Conservation (phyloP, 495 filamentous ascomycete species). For the Tuber borchii region DNA sequence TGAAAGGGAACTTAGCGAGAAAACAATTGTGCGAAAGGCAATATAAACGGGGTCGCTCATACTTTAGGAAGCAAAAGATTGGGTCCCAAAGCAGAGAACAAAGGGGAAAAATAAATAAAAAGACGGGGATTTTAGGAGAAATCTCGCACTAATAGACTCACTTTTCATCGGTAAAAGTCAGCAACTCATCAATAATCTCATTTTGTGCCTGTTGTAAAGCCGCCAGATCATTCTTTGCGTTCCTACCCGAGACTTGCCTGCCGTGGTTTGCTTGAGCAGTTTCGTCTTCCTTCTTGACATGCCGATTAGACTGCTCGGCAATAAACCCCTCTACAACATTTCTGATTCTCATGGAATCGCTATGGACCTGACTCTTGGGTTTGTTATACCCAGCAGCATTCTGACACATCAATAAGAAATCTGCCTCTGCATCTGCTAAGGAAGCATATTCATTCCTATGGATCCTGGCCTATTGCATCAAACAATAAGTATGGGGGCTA, state of each 20-base stretch:
- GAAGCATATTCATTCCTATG: constrained; percentile 32
- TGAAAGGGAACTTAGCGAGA: background rate
- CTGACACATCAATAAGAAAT: constrained; percentile 40
- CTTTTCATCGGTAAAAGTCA: constrained; percentile 36
- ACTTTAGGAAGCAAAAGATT: background rate
- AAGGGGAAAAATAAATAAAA: background rate
- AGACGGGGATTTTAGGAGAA: background rate
- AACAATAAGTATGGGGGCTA: constrained; percentile 15
- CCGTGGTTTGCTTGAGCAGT: constrained; percentile 13
- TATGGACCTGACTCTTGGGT: constrained; percentile 41
- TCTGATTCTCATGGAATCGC: constrained; percentile 34
- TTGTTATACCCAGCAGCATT: constrained; percentile 42
- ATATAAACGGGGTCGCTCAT: constrained; percentile 6
- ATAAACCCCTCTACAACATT: constrained; percentile 38
- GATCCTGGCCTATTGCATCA: constrained; percentile 35
- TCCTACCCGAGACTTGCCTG: constrained; percentile 23
- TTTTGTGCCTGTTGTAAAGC: constrained; percentile 30
- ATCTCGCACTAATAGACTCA: constrained; percentile 17
- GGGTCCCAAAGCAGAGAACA: constrained; percentile 2
- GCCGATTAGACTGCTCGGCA: constrained; percentile 28
- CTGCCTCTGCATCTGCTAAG: constrained; percentile 34
- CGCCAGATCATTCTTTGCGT: constrained; percentile 14
- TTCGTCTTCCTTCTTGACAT: constrained; percentile 30
- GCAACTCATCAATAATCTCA: constrained; percentile 37
- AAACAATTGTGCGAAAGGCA: background rate